Evolutionary conservation across 2,329 filamentous ascomycete genomes (phyloP), one percentile per base, ranked within the genome.

Genomic region (Colletotrichum aenigma): DNA sequence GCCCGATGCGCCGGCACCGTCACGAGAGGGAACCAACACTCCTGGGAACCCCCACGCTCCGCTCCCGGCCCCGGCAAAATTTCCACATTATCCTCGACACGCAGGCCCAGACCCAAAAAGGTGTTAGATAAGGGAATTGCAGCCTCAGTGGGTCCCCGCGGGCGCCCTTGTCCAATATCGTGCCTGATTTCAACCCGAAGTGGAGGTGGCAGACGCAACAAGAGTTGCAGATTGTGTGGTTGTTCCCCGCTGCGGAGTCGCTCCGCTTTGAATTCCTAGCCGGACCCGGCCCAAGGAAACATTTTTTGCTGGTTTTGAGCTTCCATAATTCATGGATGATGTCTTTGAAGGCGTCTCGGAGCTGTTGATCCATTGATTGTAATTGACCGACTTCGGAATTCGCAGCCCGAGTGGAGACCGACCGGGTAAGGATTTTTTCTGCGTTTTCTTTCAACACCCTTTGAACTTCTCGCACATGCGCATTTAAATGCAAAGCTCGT

Each of bases 141-240:
- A 65, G 70, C 34, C 21, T 48, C 26, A 18, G 58, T 76, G 74
- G 74, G 48, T 58, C 65, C 26, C 9, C 15, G 21, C 34, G 18
- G 34, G 15, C n/a, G 64, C 64, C 74, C 73, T 73, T 65, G 70
- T 76, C 74, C 64, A 76, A 64, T 69, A 65, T 76, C 70, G 30
- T 69, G 70, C 74, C 74, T 69, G 74, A 76, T 76, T 69, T 38
- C 64, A 38, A 74, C 70, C 74, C 56, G 65, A 76, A 65, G 70
- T 76, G 74, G 74, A 74, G 70, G 56, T 67, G 32, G 36, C 16
- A 52, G 73, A 72, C 70, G 70, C 32, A 70, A 36, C 32, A 72
- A 36, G 34, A 64, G 73, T 68, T 62, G 73, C 56, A 73, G 61
- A 34, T 75, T 36, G 36, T 70, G 58, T 64, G 38, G 13, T 38